Conservation (phyloP, 2,329 filamentous ascomycete species). For the Alternaria ventricosa region DNA sequence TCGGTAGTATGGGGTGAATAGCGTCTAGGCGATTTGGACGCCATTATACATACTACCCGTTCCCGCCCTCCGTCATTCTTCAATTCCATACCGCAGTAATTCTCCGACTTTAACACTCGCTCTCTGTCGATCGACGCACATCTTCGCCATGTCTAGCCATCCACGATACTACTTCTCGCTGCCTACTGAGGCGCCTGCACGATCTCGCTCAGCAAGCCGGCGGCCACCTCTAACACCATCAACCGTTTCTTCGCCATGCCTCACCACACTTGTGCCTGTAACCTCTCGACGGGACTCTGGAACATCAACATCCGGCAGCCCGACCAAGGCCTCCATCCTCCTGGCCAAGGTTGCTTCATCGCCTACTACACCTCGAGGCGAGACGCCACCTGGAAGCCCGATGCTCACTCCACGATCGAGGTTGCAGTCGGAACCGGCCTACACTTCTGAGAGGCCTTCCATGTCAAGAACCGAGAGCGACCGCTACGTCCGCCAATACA, state of each 20-base stretch:
- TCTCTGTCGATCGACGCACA: constrained; percentile 14
- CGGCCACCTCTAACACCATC: constrained; percentile 55
- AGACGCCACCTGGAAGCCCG: constrained; percentile 41
- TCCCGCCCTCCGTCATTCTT: constrained; percentile 17
- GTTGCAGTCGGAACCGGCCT: constrained; percentile 36
- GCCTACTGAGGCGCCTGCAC: constrained; percentile 44
- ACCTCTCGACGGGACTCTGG: constrained; percentile 50
- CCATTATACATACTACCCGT: constrained; percentile 41
- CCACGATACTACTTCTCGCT: constrained; percentile 48
- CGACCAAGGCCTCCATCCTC: constrained; percentile 51
- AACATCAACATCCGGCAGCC: constrained; percentile 48
- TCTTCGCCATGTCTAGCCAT: constrained; percentile 43
- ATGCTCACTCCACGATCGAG: constrained; percentile 37
- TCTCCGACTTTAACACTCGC: constrained; percentile 19
- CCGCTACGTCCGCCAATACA: constrained; percentile 46
- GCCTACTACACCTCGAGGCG: constrained; percentile 47
- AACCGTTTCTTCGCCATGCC: constrained; percentile 54
- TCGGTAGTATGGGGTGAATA: constrained; percentile 49
- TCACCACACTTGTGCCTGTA: constrained; percentile 50
- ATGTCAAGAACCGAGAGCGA: constrained; percentile 48
- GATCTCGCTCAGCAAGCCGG: constrained; percentile 45
- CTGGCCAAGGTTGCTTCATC: constrained; percentile 54
- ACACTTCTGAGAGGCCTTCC: constrained; percentile 38
- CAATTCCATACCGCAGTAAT: constrained; percentile 23
- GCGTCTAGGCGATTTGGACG: constrained; percentile 42